phyloP scores from a whole-genome alignment of 768 basidiomycete species.

The Tremella mesenterica region DNA sequence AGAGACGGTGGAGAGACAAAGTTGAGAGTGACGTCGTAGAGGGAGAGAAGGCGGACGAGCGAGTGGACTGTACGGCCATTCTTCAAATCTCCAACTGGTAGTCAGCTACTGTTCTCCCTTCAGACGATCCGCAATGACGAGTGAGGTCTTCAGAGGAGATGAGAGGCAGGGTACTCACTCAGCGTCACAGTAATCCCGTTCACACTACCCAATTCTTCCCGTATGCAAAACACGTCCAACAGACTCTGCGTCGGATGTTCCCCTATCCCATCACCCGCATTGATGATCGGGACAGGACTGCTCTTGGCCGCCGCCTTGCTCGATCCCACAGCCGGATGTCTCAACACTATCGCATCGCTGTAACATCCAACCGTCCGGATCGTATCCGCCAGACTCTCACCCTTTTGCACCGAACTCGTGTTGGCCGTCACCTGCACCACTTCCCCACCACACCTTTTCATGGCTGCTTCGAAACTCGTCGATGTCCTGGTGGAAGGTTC shows the following conservation, averaged over 20 bases:
- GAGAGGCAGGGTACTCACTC: slow-evolving; percentile 26
- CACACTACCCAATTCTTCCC: slow-evolving; percentile 94
- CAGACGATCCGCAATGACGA: background rate
- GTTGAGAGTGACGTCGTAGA: slow-evolving; percentile 84
- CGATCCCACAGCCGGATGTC: slow-evolving; percentile 89
- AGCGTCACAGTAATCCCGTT: slow-evolving; percentile 77
- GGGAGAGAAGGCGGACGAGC: slow-evolving; percentile 78
- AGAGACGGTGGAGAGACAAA: slow-evolving; percentile 83
- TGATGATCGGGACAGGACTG: slow-evolving; percentile 89
- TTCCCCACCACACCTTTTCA: slow-evolving; percentile 95
- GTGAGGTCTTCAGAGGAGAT: background rate
- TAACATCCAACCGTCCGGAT: slow-evolving; percentile 91
- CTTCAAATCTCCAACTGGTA: slow-evolving; percentile 78
- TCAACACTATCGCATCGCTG: slow-evolving; percentile 84
- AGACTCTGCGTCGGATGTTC: slow-evolving; percentile 75
- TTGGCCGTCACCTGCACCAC: slow-evolving; percentile 78
- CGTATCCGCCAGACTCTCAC: slow-evolving; percentile 86
- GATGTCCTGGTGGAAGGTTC: slow-evolving; percentile 95
- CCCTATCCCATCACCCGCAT: slow-evolving; percentile 93
- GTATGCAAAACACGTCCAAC: slow-evolving; percentile 68
- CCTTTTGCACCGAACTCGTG: slow-evolving; percentile 81
- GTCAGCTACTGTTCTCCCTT: background rate
- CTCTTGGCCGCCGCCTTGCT: slow-evolving; percentile 93
- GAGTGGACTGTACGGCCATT: slow-evolving; percentile 97
- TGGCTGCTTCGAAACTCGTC: slow-evolving; percentile 92